Base-by-base conservation (phyloP, 23 red algal species). In the Gracilaria domingensis region DNA sequence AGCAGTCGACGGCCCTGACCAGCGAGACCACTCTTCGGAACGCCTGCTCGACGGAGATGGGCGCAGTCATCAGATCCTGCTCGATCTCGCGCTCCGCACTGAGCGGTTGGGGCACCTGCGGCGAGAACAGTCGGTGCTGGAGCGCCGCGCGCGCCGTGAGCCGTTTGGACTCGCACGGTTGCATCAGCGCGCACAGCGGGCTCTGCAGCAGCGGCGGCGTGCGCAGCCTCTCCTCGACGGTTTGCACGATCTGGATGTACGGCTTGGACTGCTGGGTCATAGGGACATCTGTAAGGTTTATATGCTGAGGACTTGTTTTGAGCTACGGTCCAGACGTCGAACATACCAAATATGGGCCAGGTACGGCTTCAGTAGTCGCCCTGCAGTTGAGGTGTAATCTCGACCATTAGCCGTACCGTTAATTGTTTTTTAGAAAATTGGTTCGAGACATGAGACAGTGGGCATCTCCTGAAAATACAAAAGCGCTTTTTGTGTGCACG, bases 141-240 rank as follows among this genome's bases (percentile, higher is more conserved):
- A 84, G n/a, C 26, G 80, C 80, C 1, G 80, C 54, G 23, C 80
- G 51, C 1, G 80, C 80, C 5, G 80, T 84, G 51, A 84, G 80
- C 5, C 80, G 3, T 17, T 57, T 62, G 12, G 4, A 4, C 20
- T 53, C 54, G 5, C 4, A 33, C 14, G 80, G 80, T 14, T 84
- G 80, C 54, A 84, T 7, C 54, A 84, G 55, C 12, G 45, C 80
- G 36, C 54, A 44, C 26, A 84, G 80, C 33, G 65, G 40, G 36
- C 80, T 84, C 28, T 48, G 80, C 80, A 84, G 60, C 56, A 66
- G 14, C 1, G 54, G 42, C 23, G 80, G 80, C 45, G 60, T 62
- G 29, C 3, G 5, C 12, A 64, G 60, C 17, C 54, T 12, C 14
- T 62, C 80, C 4, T 36, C 54, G 8, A 48, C 54, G 54, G 80